These are phyloP conservation scores for Yamadazyma aaseri DNA, from an alignment of 1,139 yeast genomes.

Conservation along the genomic window DNA sequence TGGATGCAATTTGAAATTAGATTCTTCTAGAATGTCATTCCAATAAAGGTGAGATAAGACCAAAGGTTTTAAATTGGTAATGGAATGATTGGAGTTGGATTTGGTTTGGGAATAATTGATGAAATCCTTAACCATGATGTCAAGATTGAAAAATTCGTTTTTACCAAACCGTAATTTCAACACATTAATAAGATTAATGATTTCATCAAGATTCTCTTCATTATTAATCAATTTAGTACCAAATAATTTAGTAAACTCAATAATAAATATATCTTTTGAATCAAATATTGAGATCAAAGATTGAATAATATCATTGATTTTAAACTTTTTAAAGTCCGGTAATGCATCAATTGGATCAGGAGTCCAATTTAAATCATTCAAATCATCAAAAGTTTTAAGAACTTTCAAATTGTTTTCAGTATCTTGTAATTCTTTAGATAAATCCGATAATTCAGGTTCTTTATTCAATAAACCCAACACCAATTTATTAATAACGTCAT, in stretches of 20 bases:
- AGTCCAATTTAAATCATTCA: constrained; percentile 60
- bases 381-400: constrained; percentile 28
- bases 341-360: constrained; percentile 96
- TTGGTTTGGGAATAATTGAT: constrained; percentile 41
- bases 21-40: constrained; percentile 43
- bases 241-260: constrained; percentile 67
- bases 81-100: constrained; percentile 6
- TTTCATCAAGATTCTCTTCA: constrained; percentile 27
- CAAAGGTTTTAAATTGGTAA: constrained; percentile 29
- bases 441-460: constrained; percentile 42
- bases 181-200: constrained; percentile 45
- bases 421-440: constrained; percentile 52
- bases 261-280: constrained; percentile 68
- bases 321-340: constrained; percentile 74
- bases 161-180: constrained; percentile 69
- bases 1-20: constrained; percentile 48
- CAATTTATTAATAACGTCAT: constrained; percentile 68
- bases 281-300: constrained; percentile 76
- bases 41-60: constrained; percentile 50
- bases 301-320: constrained; percentile 66
- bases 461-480: constrained; percentile 71
- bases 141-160: constrained; percentile 62
- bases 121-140: constrained; percentile 84
- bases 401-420: constrained; percentile 15
- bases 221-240: constrained; percentile 57